These are phyloP conservation scores for Rhodotorula sp. DNA, from an alignment of 1,284 basidiomycete genomes.

Conservation along the genomic window DNA sequence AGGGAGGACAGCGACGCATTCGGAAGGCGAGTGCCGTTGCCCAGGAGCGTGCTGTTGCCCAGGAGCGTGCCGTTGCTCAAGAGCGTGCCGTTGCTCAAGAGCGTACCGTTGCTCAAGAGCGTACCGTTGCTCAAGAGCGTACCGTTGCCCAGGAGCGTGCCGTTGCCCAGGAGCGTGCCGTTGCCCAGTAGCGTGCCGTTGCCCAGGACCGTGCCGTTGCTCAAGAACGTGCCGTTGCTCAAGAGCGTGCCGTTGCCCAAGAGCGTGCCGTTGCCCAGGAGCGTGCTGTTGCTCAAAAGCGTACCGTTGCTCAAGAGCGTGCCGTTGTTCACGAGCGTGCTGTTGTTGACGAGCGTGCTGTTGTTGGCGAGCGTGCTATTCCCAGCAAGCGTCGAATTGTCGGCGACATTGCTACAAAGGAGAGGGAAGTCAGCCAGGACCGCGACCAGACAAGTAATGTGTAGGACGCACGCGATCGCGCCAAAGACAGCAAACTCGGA, in stretches of 20 bases:
- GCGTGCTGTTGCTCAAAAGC: background rate
- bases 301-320: slow-evolving; percentile 1
- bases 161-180: slow-evolving; percentile 1
- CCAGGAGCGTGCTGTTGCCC: background rate
- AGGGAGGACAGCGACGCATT: background rate
- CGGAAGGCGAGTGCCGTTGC: slow-evolving; percentile 2
- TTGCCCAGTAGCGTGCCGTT: background rate
- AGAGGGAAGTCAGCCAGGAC: no score
- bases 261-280: background rate
- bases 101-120: background rate
- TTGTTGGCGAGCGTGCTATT: background rate
- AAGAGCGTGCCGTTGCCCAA: background rate
- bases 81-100: slow-evolving; percentile 2
- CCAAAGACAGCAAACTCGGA: slow-evolving; percentile 33
- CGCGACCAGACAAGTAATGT: no score
- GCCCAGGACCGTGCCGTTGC: background rate
- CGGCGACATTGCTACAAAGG: background rate
- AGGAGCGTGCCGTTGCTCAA: slow-evolving; percentile 5
- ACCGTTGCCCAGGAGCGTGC: background rate
- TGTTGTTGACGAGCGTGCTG: background rate
- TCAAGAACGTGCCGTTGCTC: background rate
- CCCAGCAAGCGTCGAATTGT: background rate
- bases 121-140: slow-evolving; percentile 6
- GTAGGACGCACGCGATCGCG: slow-evolving; percentile 9
- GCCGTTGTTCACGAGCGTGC: background rate